phyloP scores from a whole-genome alignment of 345 rosid species.

The Syzygium aromaticum region DNA sequence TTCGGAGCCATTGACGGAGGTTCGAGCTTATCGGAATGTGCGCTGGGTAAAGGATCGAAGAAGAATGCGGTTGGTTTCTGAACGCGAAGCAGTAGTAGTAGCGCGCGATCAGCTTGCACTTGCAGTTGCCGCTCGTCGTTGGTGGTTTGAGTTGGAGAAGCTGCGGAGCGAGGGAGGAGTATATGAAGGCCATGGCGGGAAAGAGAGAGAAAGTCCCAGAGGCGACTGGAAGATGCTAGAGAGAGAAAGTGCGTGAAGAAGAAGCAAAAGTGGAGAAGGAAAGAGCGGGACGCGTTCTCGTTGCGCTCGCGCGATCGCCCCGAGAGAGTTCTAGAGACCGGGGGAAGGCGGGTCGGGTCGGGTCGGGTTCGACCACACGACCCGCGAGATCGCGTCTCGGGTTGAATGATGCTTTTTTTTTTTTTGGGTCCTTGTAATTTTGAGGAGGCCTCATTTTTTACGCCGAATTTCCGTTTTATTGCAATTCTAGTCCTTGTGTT shows the following conservation, averaged over 20 bases:
- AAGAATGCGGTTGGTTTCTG: neutral
- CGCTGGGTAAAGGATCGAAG: neutral
- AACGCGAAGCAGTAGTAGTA: neutral
- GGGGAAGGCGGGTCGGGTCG: neutral
- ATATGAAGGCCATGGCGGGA: neutral
- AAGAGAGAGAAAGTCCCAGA: neutral
- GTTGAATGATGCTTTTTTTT: neutral
- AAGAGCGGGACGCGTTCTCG: neutral
- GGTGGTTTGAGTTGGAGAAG: neutral
- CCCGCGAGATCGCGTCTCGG: neutral
- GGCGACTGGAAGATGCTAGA: neutral
- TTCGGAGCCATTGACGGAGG: neutral
- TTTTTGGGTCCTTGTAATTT: neutral
- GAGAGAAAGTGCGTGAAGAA: neutral
- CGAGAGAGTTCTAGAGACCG: neutral
- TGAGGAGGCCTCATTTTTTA: neutral
- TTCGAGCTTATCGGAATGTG: neutral
- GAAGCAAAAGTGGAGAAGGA: neutral
- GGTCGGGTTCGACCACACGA: neutral
- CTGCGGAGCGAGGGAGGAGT: neutral
- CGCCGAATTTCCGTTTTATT: neutral
- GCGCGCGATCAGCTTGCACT: neutral
- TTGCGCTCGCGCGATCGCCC: neutral
- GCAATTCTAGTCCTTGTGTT: neutral
- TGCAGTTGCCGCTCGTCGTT: neutral